Evolutionary conservation across 331 rosid genomes (phyloP).

Genomic region (Malus hybrid): DNA sequence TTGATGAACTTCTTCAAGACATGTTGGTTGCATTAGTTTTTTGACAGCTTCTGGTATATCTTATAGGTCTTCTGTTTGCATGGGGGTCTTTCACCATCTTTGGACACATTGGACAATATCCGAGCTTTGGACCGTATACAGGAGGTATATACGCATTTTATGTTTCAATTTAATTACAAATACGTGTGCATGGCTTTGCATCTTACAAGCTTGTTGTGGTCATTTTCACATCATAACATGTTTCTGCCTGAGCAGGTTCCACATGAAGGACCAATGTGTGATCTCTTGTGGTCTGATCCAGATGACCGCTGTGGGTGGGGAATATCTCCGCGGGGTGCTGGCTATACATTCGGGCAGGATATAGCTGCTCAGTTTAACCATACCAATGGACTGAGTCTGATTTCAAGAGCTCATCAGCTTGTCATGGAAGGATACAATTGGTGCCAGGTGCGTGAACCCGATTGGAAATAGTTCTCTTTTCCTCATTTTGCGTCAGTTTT

Average conservation of each 20-base stretch:
- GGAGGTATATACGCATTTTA: conserved; percentile 38
- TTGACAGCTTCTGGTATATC: conserved; percentile 16
- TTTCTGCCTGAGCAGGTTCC: conserved; percentile 61
- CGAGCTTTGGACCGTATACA: conserved; percentile 94
- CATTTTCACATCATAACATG: not conserved
- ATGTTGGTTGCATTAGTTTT: not conserved
- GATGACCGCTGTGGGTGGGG: conserved; percentile 99
- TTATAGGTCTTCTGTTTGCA: conserved; percentile 92
- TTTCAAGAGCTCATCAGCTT: conserved; percentile 99
- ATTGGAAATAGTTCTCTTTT: conserved; percentile 1
- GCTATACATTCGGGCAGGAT: conserved; percentile 75
- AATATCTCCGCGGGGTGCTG: conserved; percentile 49
- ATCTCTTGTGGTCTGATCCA: conserved; percentile 97
- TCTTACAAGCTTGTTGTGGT: not conserved
- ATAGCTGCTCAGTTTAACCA: conserved; percentile 93
- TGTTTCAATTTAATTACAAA: no score
- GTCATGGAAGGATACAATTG: conserved; percentile 99
- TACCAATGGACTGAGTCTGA: conserved; percentile 90
- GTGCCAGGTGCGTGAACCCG: conserved; percentile 73
- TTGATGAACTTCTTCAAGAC: not conserved
- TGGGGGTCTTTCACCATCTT: conserved; percentile 96
- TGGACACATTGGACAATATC: conserved; percentile 91
- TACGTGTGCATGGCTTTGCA: not conserved
- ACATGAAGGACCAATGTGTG: conserved; percentile 99
- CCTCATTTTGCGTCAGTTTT: not conserved